Evolutionary conservation across 2,329 filamentous ascomycete species (phyloP).

Genomic region (Curvularia spicifera): DNA sequence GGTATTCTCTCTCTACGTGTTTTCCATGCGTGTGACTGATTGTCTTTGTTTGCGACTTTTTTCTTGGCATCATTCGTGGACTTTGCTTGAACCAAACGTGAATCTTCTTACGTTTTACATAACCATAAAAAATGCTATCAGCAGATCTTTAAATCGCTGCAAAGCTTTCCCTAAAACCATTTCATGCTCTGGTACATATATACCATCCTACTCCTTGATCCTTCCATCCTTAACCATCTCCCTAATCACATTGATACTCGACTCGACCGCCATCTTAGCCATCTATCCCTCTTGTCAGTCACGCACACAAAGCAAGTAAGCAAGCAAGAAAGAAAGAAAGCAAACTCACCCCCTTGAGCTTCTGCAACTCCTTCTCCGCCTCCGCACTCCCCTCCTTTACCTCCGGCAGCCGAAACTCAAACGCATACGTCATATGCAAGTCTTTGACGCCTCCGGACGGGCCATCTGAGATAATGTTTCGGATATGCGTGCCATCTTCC

Average conservation of each 20-base stretch:
- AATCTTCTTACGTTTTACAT: not conserved
- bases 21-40: not conserved
- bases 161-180: not conserved
- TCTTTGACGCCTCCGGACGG: slow-evolving; percentile 42
- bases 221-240: slow-evolving; percentile 51
- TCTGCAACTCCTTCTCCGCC: slow-evolving; percentile 36
- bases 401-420: slow-evolving; percentile 51
- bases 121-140: not conserved
- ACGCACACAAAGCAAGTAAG: not conserved
- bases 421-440: slow-evolving; percentile 56
- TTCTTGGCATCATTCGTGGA: not conserved
- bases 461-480: slow-evolving; percentile 54
- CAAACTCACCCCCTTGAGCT: slow-evolving; percentile 32
- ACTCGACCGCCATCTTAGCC: slow-evolving; percentile 53
- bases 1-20: not conserved
- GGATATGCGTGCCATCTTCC: slow-evolving; percentile 52
- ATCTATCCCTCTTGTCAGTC: slow-evolving; percentile 30
- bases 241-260: slow-evolving; percentile 52
- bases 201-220: slow-evolving; percentile 27
- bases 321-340: not conserved
- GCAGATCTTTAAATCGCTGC: not conserved
- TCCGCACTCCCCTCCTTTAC: slow-evolving; percentile 47
- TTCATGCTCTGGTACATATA: no score
- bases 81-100: not conserved
- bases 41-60: not conserved